A percentile compares a stretch with the other conserved stretches of the same genome.
Evolutionary conservation across 257 asterid genomes (phyloP).

Genomic region (Ajuga chamaepitys): DNA sequence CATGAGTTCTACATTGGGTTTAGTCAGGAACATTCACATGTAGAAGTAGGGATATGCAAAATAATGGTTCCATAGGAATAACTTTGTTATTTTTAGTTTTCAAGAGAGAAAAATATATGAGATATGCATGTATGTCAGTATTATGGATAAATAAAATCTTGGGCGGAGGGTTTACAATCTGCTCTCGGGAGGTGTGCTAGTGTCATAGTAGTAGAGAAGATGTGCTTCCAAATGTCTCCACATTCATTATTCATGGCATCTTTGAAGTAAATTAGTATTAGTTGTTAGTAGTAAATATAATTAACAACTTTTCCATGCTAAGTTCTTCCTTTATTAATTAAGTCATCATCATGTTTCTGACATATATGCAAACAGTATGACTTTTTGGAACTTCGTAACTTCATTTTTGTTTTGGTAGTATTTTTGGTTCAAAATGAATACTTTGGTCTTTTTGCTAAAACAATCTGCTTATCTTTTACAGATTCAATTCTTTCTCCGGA

Average conservation of each 20-base stretch:
- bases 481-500: slow-evolving; percentile 95
- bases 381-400: background rate
- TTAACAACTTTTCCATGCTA: background rate
- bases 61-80: background rate
- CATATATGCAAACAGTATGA: background rate
- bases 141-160: too few species aligned
- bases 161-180: too few species aligned
- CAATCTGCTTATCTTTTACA: slow-evolving; percentile 33
- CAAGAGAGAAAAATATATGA: background rate
- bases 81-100: background rate
- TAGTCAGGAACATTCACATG: too few species aligned
- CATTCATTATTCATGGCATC: background rate
- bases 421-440: background rate
- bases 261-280: background rate
- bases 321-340: background rate
- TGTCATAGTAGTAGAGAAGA: background rate
- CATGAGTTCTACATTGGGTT: too few species aligned
- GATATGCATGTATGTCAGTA: too few species aligned
- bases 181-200: background rate
- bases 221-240: background rate
- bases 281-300: too few species aligned
- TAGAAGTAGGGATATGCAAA: too few species aligned
- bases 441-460: background rate
- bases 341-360: background rate
- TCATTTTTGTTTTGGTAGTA: too few species aligned